These are phyloP conservation scores for Kwoniella europaea DNA, from an alignment of 768 basidiomycete species.

Conservation along the genomic window DNA sequence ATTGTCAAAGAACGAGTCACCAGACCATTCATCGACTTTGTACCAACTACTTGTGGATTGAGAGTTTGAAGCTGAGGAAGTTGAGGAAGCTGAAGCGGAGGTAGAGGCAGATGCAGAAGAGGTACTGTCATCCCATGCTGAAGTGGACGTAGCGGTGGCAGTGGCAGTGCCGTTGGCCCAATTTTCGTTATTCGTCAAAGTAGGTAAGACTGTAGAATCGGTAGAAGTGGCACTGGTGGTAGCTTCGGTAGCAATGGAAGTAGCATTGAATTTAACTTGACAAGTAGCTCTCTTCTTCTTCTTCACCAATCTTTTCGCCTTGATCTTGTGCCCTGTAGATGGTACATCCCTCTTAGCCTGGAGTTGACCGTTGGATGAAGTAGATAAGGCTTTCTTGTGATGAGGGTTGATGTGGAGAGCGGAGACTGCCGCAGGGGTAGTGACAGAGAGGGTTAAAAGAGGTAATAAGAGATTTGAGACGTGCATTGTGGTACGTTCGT, in stretches of 20 bases:
- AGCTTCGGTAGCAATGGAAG: constrained; percentile 14
- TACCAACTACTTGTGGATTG: not conserved
- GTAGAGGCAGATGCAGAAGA: constrained; percentile 31
- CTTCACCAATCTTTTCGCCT: constrained; percentile 48
- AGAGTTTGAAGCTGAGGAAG: constrained; percentile 4
- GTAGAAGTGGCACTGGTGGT: constrained; percentile 23
- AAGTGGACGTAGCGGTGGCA: constrained; percentile 25
- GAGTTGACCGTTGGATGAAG: constrained; percentile 9
- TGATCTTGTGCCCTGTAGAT: constrained; percentile 16
- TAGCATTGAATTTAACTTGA: constrained; percentile 34
- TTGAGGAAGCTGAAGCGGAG: constrained; percentile 28
- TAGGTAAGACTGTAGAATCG: not conserved
- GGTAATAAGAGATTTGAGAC: constrained; percentile 42
- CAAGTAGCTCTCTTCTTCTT: constrained; percentile 51
- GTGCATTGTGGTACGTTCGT: constrained; percentile 34
- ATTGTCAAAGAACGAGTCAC: constrained; percentile 76
- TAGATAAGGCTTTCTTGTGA: constrained; percentile 7
- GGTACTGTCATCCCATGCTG: constrained; percentile 12
- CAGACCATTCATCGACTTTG: constrained; percentile 59
- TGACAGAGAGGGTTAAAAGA: constrained; percentile 37
- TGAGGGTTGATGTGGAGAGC: constrained; percentile 17
- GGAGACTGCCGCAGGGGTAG: constrained; percentile 20
- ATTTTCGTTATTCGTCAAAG: constrained; percentile 21
- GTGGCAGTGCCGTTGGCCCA: constrained; percentile 27
- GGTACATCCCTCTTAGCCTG: constrained; percentile 18